A percentile compares a stretch with the other conserved stretches of the same genome.
Evolutionary conservation across 2,329 filamentous ascomycete genomes (phyloP).

Genomic region (Boeremia lycopersici): DNA sequence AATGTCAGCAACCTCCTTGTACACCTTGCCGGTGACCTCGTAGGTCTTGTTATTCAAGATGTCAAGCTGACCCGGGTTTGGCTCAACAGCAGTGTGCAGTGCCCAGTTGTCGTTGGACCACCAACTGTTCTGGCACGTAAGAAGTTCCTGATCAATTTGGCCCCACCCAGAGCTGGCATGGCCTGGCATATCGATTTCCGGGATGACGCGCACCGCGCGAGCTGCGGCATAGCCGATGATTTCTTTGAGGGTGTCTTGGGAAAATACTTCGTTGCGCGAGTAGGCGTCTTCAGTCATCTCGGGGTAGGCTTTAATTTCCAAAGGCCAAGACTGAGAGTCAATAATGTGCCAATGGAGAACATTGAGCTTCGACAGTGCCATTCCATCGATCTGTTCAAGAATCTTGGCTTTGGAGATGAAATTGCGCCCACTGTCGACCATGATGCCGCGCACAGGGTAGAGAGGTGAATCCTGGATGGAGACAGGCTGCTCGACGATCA

Average conservation of each 20-base stretch:
- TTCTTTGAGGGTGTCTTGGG: slow-evolving; percentile 50
- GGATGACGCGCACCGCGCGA: slow-evolving; percentile 64
- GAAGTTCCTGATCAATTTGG: slow-evolving; percentile 61
- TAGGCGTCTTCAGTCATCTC: slow-evolving; percentile 62
- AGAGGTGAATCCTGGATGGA: slow-evolving; percentile 57
- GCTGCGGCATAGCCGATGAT: slow-evolving; percentile 59
- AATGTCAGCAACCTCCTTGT: slow-evolving; percentile 57
- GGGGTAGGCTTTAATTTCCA: slow-evolving; percentile 57
- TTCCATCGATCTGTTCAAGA: slow-evolving; percentile 60
- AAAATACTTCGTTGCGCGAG: slow-evolving; percentile 56
- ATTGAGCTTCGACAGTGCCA: slow-evolving; percentile 63
- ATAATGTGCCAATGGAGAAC: slow-evolving; percentile 64
- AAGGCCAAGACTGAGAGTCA: slow-evolving; percentile 62
- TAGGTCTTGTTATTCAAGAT: slow-evolving; percentile 63
- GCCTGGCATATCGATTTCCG: slow-evolving; percentile 68
- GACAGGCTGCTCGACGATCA: slow-evolving; percentile 61
- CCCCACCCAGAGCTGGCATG: slow-evolving; percentile 63
- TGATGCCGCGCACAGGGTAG: slow-evolving; percentile 61
- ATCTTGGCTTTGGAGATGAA: slow-evolving; percentile 60
- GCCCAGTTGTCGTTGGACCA: slow-evolving; percentile 65
- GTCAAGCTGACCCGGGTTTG: slow-evolving; percentile 63
- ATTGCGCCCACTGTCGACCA: slow-evolving; percentile 62
- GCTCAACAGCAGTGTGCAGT: slow-evolving; percentile 61
- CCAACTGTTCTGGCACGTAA: slow-evolving; percentile 63
- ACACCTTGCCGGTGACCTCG: slow-evolving; percentile 60